Base-by-base conservation (phyloP, 306 rosid species). In the Pyrus bretschneideri region DNA sequence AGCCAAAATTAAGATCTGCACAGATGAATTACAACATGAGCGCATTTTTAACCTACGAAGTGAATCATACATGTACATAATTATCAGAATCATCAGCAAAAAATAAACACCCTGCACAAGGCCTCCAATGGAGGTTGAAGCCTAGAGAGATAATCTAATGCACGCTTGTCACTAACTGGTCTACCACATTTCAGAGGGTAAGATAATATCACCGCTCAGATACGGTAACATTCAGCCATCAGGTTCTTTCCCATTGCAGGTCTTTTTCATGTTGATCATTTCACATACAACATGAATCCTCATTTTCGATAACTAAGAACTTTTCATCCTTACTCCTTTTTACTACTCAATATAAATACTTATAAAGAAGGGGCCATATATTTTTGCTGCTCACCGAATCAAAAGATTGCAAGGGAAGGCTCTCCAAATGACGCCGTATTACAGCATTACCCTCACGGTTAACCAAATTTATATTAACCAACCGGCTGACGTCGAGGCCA, bases 371-470 rank as follows among this genome's bases (percentile, higher is more conserved):
- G 84, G 68, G 72, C 75, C 40, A 35, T 33, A 71, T 25, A 80
- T 54, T 74, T 52, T 72, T 70, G 79, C 22, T 62, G 81, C 96
- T 84, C 80, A 93, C 98, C 64, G 98, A 93, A 85, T 93, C 97
- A 81, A 93, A 93, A 72, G 91, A 88, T 71, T 93, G 91, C 85
- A 93, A 81, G 33, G 96, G 98, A 85, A 93, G 97, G 85, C 96
- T 93, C 82, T 93, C 95, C 79, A 93, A 84, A 80, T 93, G 95
- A 62, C 98, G 95, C 6, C 97, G 93, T 79, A 93, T 91, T 25
- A 91, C 96, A 78, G 97, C 98, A 86, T 93, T 93, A 46, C 98
- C 98, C 84, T 93, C 98, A 42, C 91, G 97, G 74, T 93, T 79
- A 72, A 93, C 93, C 84, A 91, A 79, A 17, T 89, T 59, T 85